These are phyloP conservation scores for Fusarium poae DNA, from an alignment of 2,329 filamentous ascomycete species.

Conservation along the genomic window DNA sequence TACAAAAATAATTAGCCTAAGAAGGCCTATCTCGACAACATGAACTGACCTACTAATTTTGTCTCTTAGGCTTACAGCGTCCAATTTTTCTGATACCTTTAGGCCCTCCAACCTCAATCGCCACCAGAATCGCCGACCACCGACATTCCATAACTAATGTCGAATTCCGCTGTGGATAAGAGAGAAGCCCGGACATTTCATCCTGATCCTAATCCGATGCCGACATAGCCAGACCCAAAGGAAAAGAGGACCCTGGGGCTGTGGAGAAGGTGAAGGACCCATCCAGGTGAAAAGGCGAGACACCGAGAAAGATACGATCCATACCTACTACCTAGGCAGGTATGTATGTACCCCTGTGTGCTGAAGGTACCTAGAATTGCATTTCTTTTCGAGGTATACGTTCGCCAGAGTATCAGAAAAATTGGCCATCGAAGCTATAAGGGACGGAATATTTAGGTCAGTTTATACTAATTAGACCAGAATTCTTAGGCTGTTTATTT, in stretches of 20 bases:
- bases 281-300: conserved; percentile 31
- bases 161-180: conserved; percentile 26
- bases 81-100: too few species aligned
- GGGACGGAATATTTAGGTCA: too few species aligned
- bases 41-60: too few species aligned
- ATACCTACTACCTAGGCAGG: neutral
- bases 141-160: conserved; percentile 10
- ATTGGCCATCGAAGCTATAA: too few species aligned
- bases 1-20: too few species aligned
- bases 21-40: too few species aligned
- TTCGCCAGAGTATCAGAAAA: conserved; percentile 3
- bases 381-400: too few species aligned
- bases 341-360: too few species aligned
- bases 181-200: conserved; percentile 4
- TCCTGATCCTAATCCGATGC: conserved; percentile 3
- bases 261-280: conserved; percentile 25
- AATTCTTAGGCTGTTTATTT: too few species aligned
- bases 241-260: conserved; percentile 26
- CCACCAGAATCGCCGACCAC: conserved; percentile 29
- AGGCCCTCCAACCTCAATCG: neutral
- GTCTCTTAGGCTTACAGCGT: too few species aligned
- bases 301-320: conserved; percentile 24
- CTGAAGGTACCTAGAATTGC: too few species aligned
- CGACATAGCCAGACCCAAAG: conserved; percentile 1
- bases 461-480: too few species aligned